Evolutionary conservation across 164 flowering plant genomes (phyloP).

Genomic region (Aristolochia contorta): DNA sequence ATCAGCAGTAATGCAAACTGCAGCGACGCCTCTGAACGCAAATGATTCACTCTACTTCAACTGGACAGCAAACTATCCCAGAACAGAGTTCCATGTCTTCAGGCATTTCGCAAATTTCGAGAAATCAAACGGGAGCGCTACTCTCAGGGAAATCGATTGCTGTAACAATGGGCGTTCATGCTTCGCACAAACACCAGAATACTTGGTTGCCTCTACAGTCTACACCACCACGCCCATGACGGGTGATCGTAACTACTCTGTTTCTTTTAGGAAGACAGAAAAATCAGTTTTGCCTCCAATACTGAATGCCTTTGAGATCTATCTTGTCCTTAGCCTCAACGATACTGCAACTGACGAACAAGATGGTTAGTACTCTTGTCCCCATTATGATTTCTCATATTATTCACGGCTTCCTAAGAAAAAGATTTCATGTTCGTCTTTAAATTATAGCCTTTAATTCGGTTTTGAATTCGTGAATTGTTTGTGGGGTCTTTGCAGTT

Average conservation of each 20-base stretch:
- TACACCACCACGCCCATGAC: neutral
- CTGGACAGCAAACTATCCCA: neutral
- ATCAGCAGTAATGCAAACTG: neutral
- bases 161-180: neutral
- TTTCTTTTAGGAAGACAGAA: neutral
- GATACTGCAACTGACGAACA: neutral
- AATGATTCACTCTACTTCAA: neutral
- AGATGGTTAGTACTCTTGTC: neutral
- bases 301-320: constrained; percentile 2
- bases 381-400: too few relatives aligned
- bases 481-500: neutral
- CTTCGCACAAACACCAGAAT: neutral
- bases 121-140: neutral
- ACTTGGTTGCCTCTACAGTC: neutral
- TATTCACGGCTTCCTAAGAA: neutral
- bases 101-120: neutral
- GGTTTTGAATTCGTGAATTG: neutral
- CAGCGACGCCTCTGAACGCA: neutral
- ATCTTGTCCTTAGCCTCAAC: neutral
- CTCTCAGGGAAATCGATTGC: neutral
- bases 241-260: neutral
- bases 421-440: neutral
- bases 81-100: neutral
- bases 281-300: neutral
- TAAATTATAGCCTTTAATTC: neutral